Evolutionary conservation across 805 yeast genomes (phyloP), one percentile per base, ranked within the genome.

Genomic region (Kuraishia molischiana): DNA sequence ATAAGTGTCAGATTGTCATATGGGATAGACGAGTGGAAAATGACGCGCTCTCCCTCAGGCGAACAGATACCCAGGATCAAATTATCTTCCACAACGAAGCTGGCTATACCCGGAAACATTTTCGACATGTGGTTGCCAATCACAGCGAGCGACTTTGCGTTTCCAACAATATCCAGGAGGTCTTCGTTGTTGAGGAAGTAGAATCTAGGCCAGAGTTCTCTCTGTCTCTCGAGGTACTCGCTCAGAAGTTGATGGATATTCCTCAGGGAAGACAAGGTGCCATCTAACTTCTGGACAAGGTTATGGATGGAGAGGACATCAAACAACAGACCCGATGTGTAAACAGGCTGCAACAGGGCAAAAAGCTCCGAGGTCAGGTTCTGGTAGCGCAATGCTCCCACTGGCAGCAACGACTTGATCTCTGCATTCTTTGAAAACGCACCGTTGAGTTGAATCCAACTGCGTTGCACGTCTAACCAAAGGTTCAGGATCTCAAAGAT

Each of bases 161-260:
- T 70, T 2, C 97, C 95, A 26, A 90, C 70, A 29, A 90, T 71
- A 43, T 85, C 95, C 24, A 90, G 61, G 22, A 90, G 58, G 52
- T 90, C 96, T 42, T 87, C 95, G 52, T 90, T 90, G 4, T 97
- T 96, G 20, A 90, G 61, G 51, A 90, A 89, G 49, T 80, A 87
- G 39, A 87, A 79, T 34, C 97, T 66, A 1, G 95, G 89, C 48
- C 82, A 90, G 1, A 66, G 41, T 31, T 72, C 79, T 44, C 97
- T 62, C 52, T 89, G 95, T 29, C 70, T 72, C 47, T 89, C 97
- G 24, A 90, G 61, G 52, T 78, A 90, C 6, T 85, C 90, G 10
- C 77, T 66, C 11, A 90, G 62, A 0, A 95, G 79, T 38, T 68
- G 72, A 33, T 78, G 69, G 2, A 85, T 71, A 44, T 67, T 74